phyloP scores from a whole-genome alignment of 108 stramenopile genomes.

The Poteriospumella lacustris region DNA sequence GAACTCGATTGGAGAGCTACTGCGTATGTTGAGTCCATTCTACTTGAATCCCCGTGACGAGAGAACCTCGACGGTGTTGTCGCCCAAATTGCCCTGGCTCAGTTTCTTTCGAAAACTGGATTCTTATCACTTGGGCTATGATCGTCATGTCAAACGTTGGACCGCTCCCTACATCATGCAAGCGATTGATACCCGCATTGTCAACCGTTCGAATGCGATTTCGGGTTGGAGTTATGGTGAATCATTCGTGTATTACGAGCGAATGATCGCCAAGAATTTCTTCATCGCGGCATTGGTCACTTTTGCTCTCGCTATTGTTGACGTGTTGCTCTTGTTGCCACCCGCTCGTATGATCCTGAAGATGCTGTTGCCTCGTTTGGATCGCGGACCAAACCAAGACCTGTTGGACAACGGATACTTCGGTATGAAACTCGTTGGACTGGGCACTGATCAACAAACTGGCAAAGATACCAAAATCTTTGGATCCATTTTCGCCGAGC shows the following conservation, averaged over 20 bases:
- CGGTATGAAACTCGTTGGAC: not conserved
- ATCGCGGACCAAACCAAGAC: not conserved
- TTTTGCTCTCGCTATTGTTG: not conserved
- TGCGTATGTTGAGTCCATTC: not conserved
- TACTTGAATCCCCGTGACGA: not conserved
- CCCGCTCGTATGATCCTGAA: not conserved
- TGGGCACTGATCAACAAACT: not conserved
- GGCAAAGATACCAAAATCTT: not conserved
- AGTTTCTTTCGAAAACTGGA: too few species aligned
- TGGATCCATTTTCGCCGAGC: not conserved
- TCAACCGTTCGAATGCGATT: slow-evolving; percentile 11
- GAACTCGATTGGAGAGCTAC: not conserved
- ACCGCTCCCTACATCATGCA: slow-evolving; percentile 1
- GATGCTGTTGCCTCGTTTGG: not conserved
- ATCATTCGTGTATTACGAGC: not conserved
- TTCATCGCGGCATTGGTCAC: not conserved
- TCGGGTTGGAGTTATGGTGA: not conserved
- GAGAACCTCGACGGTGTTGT: not conserved
- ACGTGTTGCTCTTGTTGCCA: not conserved
- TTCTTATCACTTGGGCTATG: not conserved
- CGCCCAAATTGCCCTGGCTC: too few species aligned
- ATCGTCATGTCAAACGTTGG: not conserved
- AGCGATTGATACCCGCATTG: slow-evolving; percentile 2
- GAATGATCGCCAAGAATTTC: not conserved
- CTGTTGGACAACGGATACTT: slow-evolving; percentile 1